Evolutionary conservation across 768 basidiomycete genomes (phyloP).

Genomic region (Podaxis mareebaensis): DNA sequence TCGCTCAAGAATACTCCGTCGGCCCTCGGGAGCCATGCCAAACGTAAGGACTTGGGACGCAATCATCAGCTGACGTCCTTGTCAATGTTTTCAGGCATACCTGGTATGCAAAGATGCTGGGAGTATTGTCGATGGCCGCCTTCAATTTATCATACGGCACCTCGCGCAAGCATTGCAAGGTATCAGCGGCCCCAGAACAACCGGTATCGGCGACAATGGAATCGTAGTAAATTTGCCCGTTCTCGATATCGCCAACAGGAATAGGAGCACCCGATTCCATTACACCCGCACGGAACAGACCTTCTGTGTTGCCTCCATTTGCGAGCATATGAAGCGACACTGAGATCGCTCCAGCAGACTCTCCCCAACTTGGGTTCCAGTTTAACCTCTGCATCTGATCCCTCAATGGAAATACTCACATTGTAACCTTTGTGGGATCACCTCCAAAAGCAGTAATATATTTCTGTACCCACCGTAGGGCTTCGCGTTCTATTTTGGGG

Average conservation of each 20-base stretch:
- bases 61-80: conserved; percentile 31
- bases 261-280: conserved; percentile 53
- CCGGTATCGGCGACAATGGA: conserved; percentile 35
- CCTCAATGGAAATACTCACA: conserved; percentile 35
- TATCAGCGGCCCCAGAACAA: conserved; percentile 35
- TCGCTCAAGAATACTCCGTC: conserved; percentile 53
- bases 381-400: conserved; percentile 4
- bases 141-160: conserved; percentile 37
- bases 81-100: conserved; percentile 20
- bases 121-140: conserved; percentile 39
- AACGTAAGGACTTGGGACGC: conserved; percentile 35
- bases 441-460: conserved; percentile 68
- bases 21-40: conserved; percentile 49
- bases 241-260: conserved; percentile 41
- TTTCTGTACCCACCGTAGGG: conserved; percentile 51
- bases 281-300: conserved; percentile 48
- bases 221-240: conserved; percentile 49
- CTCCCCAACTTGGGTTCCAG: conserved; percentile 33
- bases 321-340: conserved; percentile 51
- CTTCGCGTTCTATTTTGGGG: not conserved
- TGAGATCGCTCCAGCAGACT: conserved; percentile 54
- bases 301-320: conserved; percentile 44
- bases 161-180: conserved; percentile 39
- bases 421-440: conserved; percentile 59
- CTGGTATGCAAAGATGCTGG: conserved; percentile 40